Evolutionary conservation across 2,329 filamentous ascomycete genomes (phyloP).

Genomic region (Cercospora sp.): DNA sequence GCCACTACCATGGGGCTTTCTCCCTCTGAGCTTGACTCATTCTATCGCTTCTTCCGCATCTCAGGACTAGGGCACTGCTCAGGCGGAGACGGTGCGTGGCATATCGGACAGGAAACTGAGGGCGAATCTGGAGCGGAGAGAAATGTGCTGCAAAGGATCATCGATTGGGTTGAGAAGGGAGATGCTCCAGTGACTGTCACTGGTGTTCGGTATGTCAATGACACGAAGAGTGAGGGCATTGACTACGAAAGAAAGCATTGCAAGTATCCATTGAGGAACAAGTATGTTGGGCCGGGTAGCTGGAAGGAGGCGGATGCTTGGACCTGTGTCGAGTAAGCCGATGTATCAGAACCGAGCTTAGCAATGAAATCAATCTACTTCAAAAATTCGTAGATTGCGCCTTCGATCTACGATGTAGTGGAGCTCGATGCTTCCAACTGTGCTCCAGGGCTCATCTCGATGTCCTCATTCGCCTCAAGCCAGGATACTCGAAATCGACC

Average conservation of each 20-base stretch:
- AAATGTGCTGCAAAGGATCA: slow-evolving; percentile 52
- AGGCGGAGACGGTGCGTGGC: slow-evolving; percentile 48
- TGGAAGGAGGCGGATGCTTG: slow-evolving; percentile 33
- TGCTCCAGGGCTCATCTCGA: neutral
- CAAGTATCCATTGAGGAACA: slow-evolving; percentile 34
- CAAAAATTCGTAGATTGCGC: neutral
- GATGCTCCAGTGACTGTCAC: slow-evolving; percentile 35
- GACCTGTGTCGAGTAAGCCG: slow-evolving; percentile 28
- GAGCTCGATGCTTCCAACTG: neutral
- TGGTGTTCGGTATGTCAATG: slow-evolving; percentile 47
- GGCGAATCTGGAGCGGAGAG: slow-evolving; percentile 35
- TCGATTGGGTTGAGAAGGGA: slow-evolving; percentile 40
- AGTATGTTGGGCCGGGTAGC: slow-evolving; percentile 31
- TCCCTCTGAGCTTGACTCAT: slow-evolving; percentile 50
- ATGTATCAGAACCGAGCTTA: neutral
- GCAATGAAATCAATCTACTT: neutral
- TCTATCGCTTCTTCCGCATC: slow-evolving; percentile 57
- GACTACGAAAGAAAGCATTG: slow-evolving; percentile 52
- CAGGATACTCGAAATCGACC: neutral
- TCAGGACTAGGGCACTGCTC: slow-evolving; percentile 54
- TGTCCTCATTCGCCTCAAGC: neutral
- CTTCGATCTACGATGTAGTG: neutral
- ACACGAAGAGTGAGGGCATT: slow-evolving; percentile 42
- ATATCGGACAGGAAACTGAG: slow-evolving; percentile 41
- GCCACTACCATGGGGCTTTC: slow-evolving; percentile 50